A percentile compares a stretch with the other conserved stretches of the same genome.
These are phyloP conservation scores for Smittium culicis DNA, from an alignment of 371 early-diverging fungal genomes.

Conservation along the genomic window DNA sequence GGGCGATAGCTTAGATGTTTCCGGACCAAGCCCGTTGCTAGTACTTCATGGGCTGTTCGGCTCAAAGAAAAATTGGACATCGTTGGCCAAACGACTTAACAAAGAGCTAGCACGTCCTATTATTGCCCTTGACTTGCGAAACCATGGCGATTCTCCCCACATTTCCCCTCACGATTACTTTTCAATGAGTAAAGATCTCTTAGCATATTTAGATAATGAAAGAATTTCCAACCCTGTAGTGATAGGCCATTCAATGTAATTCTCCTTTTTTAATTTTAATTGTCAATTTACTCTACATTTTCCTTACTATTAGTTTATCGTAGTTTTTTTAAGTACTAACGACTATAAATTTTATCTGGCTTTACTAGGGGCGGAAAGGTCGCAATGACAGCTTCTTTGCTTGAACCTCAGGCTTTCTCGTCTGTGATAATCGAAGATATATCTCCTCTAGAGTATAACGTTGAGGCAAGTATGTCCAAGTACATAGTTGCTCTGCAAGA, in stretches of 20 bases:
- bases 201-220: constrained; percentile 43
- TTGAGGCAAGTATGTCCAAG: constrained; percentile 39
- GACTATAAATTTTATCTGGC: too few relatives aligned
- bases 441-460: constrained; percentile 45
- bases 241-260: constrained; percentile 77
- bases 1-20: too few relatives aligned
- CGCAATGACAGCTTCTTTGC: constrained; percentile 65
- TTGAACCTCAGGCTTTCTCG: constrained; percentile 37
- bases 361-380: constrained; percentile 72
- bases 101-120: constrained; percentile 43
- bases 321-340: too few relatives aligned
- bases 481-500: constrained; percentile 53
- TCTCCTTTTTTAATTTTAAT: constrained; percentile 16
- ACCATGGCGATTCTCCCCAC: constrained; percentile 87
- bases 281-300: neutral
- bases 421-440: constrained; percentile 76
- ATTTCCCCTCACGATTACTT: constrained; percentile 45
- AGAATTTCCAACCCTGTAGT: constrained; percentile 38
- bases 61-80: constrained; percentile 85
- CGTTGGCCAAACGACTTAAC: constrained; percentile 60
- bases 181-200: constrained; percentile 66
- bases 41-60: constrained; percentile 89
- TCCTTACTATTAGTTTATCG: constrained; percentile 20
- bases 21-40: constrained; percentile 37
- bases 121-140: constrained; percentile 69